Base-by-base conservation (phyloP, 345 rosid genomes). In the Melastoma malabathricum region DNA sequence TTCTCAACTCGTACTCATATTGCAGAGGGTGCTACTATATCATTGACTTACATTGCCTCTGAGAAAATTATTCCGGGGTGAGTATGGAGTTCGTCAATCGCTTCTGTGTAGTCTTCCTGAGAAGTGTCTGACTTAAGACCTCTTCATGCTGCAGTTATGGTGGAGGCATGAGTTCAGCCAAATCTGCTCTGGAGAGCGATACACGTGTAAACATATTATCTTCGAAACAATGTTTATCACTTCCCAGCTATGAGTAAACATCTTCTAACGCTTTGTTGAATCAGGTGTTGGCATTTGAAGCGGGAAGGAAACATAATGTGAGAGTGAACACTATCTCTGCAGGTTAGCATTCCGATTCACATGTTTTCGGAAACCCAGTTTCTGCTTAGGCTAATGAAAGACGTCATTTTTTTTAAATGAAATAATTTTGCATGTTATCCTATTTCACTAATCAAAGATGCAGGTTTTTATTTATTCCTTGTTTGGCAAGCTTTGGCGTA, bases 321-420 rank as follows among this genome's bases (percentile, higher is more conserved):
- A 76, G 96, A 63, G 94, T 87, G 49, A 87, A 87, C 79, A 74
- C 96, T 8, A 87, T 84, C 62, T 87, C 96, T 54, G 94, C 96
- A 13, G 96, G 96, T 86, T 64, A 44, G 7, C 12, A 43, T 54
- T 22, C 18, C 18, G 25, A 16, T 18, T 25, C 43, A 16, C 14
- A 12, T 23, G 29, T 39, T 29, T 16, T 56, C 19, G 18, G 14
- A 34, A 34, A 34, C 41, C 41, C 12, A 34, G 2, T 34, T 34
- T 34, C 9, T 22, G 25, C 25, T 22, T 34, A 34, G 12, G 12
- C 12, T 34, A 9, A 34, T 34, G 41, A 9, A 34, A 34, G 12
- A 34, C 41, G 9, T 34, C 41, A 8, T 6, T 34, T 9, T 34
- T n/a, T 34, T 10, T 34, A 12, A 34, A 34, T 8, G 41, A 34